Conservation (phyloP, 2,329 filamentous ascomycete genomes). For the Diaporthe sp. region DNA sequence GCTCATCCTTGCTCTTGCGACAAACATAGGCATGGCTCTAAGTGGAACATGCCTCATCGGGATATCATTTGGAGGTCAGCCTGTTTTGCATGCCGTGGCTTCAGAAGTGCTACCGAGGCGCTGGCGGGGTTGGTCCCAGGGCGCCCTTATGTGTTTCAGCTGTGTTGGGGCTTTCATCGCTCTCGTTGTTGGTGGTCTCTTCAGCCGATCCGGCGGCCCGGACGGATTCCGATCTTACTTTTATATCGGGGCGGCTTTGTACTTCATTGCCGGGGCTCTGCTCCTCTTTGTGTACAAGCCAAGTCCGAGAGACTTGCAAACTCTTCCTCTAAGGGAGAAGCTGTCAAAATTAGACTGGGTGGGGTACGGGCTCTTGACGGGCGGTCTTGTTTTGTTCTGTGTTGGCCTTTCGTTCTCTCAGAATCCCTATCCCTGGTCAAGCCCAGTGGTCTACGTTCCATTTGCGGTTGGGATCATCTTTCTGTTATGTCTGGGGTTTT, state of each 20-base stretch:
- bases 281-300: not conserved
- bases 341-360: conserved; percentile 9
- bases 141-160: conserved; percentile 7
- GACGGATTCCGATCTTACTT: conserved; percentile 14
- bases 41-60: conserved; percentile 15
- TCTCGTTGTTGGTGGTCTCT: conserved; percentile 15
- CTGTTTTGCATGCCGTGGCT: conserved; percentile 6
- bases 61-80: not conserved
- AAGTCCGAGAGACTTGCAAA: conserved; percentile 5
- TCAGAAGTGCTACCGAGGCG: conserved; percentile 12
- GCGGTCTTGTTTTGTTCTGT: conserved; percentile 9
- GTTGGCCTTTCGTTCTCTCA: conserved; percentile 1
- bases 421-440: conserved; percentile 17
- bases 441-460: conserved; percentile 1
- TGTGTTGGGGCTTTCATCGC: conserved; percentile 20
- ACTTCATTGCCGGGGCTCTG: not conserved
- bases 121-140: conserved; percentile 12
- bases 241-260: not conserved
- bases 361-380: not conserved
- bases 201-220: not conserved
- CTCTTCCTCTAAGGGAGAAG: not conserved
- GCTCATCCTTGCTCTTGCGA: conserved; percentile 6
- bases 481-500: not conserved
- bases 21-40: conserved; percentile 16
- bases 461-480: not conserved